phyloP scores from a whole-genome alignment of 441 rosid genomes.

The Gossypium lobatum region DNA sequence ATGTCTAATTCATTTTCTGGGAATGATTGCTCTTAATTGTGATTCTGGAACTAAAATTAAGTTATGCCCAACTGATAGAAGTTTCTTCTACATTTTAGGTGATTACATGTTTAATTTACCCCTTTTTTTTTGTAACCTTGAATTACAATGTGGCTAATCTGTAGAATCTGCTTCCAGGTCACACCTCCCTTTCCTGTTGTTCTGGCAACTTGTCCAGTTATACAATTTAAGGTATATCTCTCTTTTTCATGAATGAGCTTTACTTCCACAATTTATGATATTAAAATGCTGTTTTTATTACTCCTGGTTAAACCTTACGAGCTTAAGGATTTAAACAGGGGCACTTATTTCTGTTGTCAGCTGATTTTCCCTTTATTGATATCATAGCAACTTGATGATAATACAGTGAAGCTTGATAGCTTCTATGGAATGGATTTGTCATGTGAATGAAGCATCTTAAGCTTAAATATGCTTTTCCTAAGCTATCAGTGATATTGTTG shows the following conservation, averaged over 20 bases:
- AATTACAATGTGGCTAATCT: slow-evolving; percentile 19
- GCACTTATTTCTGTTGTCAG: neutral
- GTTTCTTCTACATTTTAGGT: neutral
- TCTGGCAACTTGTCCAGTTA: slow-evolving; percentile 56
- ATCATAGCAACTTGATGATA: neutral
- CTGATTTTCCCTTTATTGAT: neutral
- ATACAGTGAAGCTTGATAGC: neutral
- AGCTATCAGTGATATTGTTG: neutral
- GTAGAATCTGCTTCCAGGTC: slow-evolving; percentile 47
- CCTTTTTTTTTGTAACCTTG: neutral
- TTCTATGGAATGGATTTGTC: neutral
- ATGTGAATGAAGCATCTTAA: neutral
- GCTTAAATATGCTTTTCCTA: neutral
- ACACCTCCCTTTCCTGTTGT: slow-evolving; percentile 69
- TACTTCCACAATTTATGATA: neutral
- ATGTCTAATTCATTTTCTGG: neutral
- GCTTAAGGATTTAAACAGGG: neutral
- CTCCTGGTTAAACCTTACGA: neutral
- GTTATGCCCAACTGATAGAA: neutral
- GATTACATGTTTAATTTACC: neutral
- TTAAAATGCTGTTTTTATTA: neutral
- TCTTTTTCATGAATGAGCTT: slow-evolving; percentile 8
- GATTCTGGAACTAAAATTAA: neutral
- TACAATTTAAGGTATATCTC: slow-evolving; percentile 68
- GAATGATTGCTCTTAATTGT: neutral